Evolutionary conservation across 2,329 filamentous ascomycete genomes (phyloP).

Genomic region (Neofusicoccum cordaticola): DNA sequence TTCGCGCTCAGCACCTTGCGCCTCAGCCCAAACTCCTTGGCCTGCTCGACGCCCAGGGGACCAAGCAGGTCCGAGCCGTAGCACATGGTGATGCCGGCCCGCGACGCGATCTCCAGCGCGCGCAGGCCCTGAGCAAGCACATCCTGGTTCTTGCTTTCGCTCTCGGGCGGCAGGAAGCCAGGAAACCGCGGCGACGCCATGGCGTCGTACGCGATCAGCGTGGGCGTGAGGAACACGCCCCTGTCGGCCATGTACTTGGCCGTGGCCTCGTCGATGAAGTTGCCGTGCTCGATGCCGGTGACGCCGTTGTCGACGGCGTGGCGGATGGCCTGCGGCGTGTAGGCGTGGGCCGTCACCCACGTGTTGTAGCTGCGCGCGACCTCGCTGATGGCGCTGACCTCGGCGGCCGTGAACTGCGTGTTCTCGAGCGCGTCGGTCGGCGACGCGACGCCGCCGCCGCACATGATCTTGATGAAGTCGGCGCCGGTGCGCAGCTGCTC

Average conservation of each 20-base stretch:
- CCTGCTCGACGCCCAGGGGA: slow-evolving; percentile 49
- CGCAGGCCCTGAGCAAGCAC: slow-evolving; percentile 49
- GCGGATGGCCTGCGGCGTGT: slow-evolving; percentile 54
- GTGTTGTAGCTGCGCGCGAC: slow-evolving; percentile 50
- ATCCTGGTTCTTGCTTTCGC: slow-evolving; percentile 50
- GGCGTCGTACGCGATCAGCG: slow-evolving; percentile 51
- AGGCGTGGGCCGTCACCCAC: slow-evolving; percentile 58
- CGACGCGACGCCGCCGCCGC: slow-evolving; percentile 55
- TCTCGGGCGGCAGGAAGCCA: slow-evolving; percentile 45
- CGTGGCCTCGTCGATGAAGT: slow-evolving; percentile 59
- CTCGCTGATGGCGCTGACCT: slow-evolving; percentile 54
- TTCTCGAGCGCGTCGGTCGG: slow-evolving; percentile 55
- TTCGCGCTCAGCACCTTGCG: slow-evolving; percentile 41
- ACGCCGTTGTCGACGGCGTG: slow-evolving; percentile 57
- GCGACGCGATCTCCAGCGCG: slow-evolving; percentile 48
- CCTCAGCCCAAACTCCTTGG: slow-evolving; percentile 49
- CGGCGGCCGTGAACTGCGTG: slow-evolving; percentile 56
- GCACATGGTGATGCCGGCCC: slow-evolving; percentile 56
- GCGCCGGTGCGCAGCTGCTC: slow-evolving; percentile 57
- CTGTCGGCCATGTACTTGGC: slow-evolving; percentile 51
- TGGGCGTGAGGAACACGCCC: slow-evolving; percentile 53
- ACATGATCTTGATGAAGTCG: slow-evolving; percentile 64
- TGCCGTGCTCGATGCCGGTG: slow-evolving; percentile 58
- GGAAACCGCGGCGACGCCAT: slow-evolving; percentile 43
- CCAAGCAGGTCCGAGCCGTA: slow-evolving; percentile 57